Evolutionary conservation across 2,329 filamentous ascomycete genomes (phyloP).

Genomic region (Fusarium compactum): DNA sequence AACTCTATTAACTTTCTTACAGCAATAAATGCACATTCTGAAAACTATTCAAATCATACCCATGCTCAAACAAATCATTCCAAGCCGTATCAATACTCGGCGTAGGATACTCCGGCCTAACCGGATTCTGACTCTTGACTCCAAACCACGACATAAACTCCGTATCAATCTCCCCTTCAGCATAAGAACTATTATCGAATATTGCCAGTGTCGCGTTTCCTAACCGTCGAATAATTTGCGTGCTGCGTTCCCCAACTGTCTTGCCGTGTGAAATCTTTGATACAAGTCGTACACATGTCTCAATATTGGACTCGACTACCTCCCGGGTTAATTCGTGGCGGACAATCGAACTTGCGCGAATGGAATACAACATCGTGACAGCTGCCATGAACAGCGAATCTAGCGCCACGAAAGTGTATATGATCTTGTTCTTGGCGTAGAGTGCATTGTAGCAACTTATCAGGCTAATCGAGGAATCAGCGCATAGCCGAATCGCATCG

Average conservation of each 20-base stretch:
- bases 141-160: constrained; percentile 47
- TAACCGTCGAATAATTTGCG: constrained; percentile 31
- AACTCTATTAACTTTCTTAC: constrained; percentile 1
- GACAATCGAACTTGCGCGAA: constrained; percentile 32
- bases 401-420: constrained; percentile 37
- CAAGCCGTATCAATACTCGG: constrained; percentile 42
- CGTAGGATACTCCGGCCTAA: constrained; percentile 37
- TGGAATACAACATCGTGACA: constrained; percentile 41
- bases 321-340: constrained; percentile 36
- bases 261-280: constrained; percentile 42
- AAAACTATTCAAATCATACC: constrained; percentile 38
- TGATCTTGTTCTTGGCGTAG: constrained; percentile 43
- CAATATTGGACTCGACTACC: constrained; percentile 42
- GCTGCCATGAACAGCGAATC: constrained; percentile 42
- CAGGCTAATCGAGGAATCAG: constrained; percentile 42
- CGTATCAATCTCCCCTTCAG: constrained; percentile 39
- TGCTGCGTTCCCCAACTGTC: constrained; percentile 37
- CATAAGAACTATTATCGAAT: constrained; percentile 30
- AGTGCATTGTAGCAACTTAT: constrained; percentile 43
- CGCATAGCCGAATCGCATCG: constrained; percentile 40
- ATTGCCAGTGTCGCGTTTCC: constrained; percentile 41
- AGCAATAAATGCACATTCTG: constrained; percentile 35
- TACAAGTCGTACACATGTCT: constrained; percentile 33
- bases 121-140: constrained; percentile 39
- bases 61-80: constrained; percentile 44